Percentiles rank a stretch among this genome's conserved stretches.
These are phyloP conservation scores for Saitoella complicata DNA, from an alignment of 805 yeast genomes.

Conservation along the genomic window DNA sequence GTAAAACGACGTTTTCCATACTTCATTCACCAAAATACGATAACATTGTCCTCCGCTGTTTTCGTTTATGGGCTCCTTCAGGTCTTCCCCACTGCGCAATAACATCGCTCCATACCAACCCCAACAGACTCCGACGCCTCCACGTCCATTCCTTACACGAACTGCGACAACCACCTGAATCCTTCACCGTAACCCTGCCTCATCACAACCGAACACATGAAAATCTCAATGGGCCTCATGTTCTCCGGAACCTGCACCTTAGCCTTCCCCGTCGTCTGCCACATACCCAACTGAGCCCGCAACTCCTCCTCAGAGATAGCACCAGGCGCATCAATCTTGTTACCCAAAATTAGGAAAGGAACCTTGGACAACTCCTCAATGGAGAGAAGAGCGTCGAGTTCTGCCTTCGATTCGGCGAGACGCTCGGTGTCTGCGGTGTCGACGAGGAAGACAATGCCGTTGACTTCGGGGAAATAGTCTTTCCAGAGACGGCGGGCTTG, in stretches of 20 bases:
- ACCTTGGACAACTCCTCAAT: conserved; percentile 82
- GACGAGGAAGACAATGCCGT: conserved; percentile 89
- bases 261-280: conserved; percentile 82
- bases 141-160: conserved; percentile 35
- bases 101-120: no score
- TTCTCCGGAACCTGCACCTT: conserved; percentile 48
- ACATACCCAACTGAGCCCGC: conserved; percentile 75
- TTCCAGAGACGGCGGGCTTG: conserved; percentile 99
- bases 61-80: no score
- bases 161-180: conserved; percentile 95
- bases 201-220: conserved; percentile 96
- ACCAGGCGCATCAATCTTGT: conserved; percentile 84
- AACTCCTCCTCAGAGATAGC: conserved; percentile 93
- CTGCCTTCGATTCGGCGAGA: conserved; percentile 86
- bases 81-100: no score
- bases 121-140: no score
- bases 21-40: no score
- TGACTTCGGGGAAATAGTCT: conserved; percentile 98
- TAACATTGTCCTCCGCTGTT: no score
- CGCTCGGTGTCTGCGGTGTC: conserved; percentile 96
- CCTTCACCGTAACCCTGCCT: conserved; percentile 98
- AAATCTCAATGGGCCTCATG: conserved; percentile 85
- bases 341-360: conserved; percentile 88
- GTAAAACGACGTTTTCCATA: no score
- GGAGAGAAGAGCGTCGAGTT: conserved; percentile 79